phyloP scores from a whole-genome alignment of 2,329 filamentous ascomycete genomes.

The Xylaria arbuscula region DNA sequence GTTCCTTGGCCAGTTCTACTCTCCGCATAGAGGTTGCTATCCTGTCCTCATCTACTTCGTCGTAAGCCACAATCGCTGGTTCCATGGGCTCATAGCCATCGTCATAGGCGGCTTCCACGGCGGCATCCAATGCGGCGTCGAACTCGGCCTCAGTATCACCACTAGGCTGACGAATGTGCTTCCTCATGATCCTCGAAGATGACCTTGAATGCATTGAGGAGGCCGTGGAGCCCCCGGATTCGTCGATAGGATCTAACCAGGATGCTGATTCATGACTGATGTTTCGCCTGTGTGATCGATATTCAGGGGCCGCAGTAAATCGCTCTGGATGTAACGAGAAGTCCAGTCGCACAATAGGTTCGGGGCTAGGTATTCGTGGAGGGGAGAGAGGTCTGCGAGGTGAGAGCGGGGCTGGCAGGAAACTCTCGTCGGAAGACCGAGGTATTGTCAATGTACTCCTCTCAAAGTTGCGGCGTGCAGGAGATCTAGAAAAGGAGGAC shows the following conservation, averaged over 20 bases:
- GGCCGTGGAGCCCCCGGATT: conserved; percentile 82
- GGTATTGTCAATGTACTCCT: conserved; percentile 56
- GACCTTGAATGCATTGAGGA: conserved; percentile 85
- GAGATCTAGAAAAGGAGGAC: conserved; percentile 65
- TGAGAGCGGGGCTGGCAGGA: conserved; percentile 78
- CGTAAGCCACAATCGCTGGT: conserved; percentile 55
- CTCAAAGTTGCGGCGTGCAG: conserved; percentile 54
- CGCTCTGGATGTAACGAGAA: conserved; percentile 49
- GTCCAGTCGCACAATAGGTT: conserved; percentile 52
- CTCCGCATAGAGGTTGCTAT: conserved; percentile 69
- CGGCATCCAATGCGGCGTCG: conserved; percentile 91
- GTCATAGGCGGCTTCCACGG: conserved; percentile 95
- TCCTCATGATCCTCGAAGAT: conserved; percentile 76
- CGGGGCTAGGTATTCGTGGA: conserved; percentile 48
- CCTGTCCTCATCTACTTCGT: conserved; percentile 56
- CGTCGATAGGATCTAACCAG: conserved; percentile 94
- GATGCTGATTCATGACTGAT: conserved; percentile 85
- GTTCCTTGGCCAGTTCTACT: conserved; percentile 80
- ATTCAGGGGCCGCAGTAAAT: conserved; percentile 38
- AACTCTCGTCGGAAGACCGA: conserved; percentile 63
- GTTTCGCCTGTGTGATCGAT: conserved; percentile 62
- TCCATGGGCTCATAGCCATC: conserved; percentile 84
- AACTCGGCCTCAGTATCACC: conserved; percentile 88
- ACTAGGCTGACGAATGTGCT: conserved; percentile 75
- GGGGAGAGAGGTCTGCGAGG: conserved; percentile 69